A percentile compares a stretch with the other conserved stretches of the same genome.
Evolutionary conservation across 2,329 filamentous ascomycete species (phyloP).

Genomic region (Canariomyces notabilis): DNA sequence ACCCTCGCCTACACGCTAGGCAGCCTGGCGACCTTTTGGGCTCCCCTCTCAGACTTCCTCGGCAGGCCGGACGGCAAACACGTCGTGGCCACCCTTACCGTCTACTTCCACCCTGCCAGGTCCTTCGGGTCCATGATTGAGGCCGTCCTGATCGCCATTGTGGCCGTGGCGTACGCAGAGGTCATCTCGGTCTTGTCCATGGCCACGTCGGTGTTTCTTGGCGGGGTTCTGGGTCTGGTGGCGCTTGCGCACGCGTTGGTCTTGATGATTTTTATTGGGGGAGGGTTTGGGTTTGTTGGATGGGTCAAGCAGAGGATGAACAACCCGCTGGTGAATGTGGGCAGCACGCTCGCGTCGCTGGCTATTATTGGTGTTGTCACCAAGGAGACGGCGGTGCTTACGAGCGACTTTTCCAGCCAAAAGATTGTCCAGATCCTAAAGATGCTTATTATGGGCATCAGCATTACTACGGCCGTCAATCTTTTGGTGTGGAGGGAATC

Average conservation of each 20-base stretch:
- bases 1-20: slow-evolving; percentile 84
- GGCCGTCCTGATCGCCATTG: slow-evolving; percentile 68
- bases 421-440: slow-evolving; percentile 80
- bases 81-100: slow-evolving; percentile 86
- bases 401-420: slow-evolving; percentile 71
- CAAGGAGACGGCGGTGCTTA: slow-evolving; percentile 83
- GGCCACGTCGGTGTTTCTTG: slow-evolving; percentile 79
- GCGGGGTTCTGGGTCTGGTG: slow-evolving; percentile 59
- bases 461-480: slow-evolving; percentile 67
- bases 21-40: slow-evolving; percentile 79
- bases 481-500: slow-evolving; percentile 73
- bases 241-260: slow-evolving; percentile 73
- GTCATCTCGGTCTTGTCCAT: slow-evolving; percentile 78
- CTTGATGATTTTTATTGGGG: slow-evolving; percentile 77
- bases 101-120: slow-evolving; percentile 89
- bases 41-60: slow-evolving; percentile 64
- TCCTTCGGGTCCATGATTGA: slow-evolving; percentile 87
- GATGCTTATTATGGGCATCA: slow-evolving; percentile 75
- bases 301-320: slow-evolving; percentile 80
- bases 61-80: slow-evolving; percentile 89
- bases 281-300: slow-evolving; percentile 78
- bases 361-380: slow-evolving; percentile 86
- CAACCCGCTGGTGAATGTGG: slow-evolving; percentile 76
- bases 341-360: slow-evolving; percentile 78
- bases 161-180: slow-evolving; percentile 74